These are phyloP conservation scores for Otatea glauca DNA, from an alignment of 176 grass and related monocot genomes.

Conservation along the genomic window DNA sequence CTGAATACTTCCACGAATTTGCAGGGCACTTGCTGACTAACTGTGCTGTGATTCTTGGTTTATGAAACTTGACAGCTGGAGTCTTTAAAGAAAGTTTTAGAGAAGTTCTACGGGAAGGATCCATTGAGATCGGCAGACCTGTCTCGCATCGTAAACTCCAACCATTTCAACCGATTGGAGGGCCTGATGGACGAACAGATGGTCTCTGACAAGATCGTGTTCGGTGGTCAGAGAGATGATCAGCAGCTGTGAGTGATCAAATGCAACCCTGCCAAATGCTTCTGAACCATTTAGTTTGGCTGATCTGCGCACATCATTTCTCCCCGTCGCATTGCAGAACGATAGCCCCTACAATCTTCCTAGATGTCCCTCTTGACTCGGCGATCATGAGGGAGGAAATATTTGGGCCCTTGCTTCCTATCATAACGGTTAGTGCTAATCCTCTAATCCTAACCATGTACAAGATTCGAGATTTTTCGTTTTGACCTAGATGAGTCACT, in stretches of 20 bases:
- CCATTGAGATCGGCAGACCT: conserved; percentile 59
- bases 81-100: conserved; percentile 56
- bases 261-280: background rate
- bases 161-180: conserved; percentile 64
- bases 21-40: background rate
- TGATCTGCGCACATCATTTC: background rate
- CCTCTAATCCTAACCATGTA: background rate
- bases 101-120: conserved; percentile 78
- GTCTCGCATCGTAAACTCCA: conserved; percentile 67
- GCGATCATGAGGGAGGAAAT: conserved; percentile 81
- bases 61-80: conserved; percentile 49
- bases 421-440: conserved; percentile 58
- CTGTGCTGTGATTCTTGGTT: conserved; percentile 23
- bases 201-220: conserved; percentile 63
- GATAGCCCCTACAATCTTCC: conserved; percentile 67
- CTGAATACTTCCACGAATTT: background rate
- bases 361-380: conserved; percentile 66
- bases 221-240: conserved; percentile 67
- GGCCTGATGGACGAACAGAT: conserved; percentile 64
- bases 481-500: background rate
- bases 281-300: background rate
- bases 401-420: conserved; percentile 83
- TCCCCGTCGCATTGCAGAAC: conserved; percentile 43
- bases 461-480: background rate
- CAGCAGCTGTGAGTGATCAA: conserved; percentile 53